Conservation (phyloP, 202 grass and related monocot species). For the Digitaria exilis region DNA sequence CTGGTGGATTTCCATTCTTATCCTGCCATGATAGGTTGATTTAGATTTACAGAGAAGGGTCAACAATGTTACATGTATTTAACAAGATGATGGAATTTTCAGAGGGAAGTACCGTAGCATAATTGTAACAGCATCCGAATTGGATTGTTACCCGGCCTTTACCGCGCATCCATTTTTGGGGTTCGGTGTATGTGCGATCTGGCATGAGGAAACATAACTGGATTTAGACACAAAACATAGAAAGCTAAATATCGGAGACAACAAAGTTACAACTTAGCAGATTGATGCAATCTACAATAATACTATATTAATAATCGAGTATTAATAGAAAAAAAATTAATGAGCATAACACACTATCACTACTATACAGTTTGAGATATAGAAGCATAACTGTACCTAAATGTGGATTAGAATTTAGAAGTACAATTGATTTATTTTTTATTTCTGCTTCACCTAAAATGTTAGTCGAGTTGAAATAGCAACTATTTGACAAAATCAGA, state of each 20-base stretch:
- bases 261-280: background rate
- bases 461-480: background rate
- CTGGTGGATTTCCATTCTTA: slow-evolving; percentile 82
- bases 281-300: slow-evolving; percentile 1
- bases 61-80: slow-evolving; percentile 24
- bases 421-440: background rate
- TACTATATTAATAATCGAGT: slow-evolving; percentile 10
- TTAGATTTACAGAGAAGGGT: slow-evolving; percentile 1
- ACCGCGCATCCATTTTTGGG: slow-evolving; percentile 90
- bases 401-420: background rate
- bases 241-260: background rate
- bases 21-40: slow-evolving; percentile 66
- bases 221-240: slow-evolving; percentile 35
- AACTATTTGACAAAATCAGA: background rate
- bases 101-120: slow-evolving; percentile 64
- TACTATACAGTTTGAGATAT: background rate
- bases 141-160: slow-evolving; percentile 89
- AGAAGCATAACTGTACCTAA: background rate
- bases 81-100: slow-evolving; percentile 25
- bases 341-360: background rate
- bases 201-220: slow-evolving; percentile 22
- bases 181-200: slow-evolving; percentile 83
- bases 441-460: background rate
- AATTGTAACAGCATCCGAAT: slow-evolving; percentile 98
- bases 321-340: background rate